Conservation (phyloP, 2,329 filamentous ascomycete species). For the Sordariomycetes sp. region DNA sequence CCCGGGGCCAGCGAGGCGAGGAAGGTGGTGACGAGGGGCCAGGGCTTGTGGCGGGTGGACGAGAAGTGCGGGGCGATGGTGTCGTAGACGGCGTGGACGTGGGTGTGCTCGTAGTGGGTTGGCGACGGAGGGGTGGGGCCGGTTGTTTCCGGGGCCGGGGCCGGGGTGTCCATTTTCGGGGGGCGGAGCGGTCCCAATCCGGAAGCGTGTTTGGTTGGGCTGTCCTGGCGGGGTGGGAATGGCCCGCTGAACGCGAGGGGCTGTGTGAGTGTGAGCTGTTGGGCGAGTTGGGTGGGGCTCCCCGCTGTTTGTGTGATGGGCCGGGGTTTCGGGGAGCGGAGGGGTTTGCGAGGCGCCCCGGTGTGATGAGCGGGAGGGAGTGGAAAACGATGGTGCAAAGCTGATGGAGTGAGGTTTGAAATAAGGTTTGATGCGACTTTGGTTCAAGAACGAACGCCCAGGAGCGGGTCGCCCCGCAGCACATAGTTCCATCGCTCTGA, state of each 20-base stretch:
- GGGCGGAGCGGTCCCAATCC: not conserved
- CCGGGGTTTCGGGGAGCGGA: too few species aligned
- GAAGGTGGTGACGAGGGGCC: slow-evolving; percentile 82
- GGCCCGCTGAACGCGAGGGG: too few species aligned
- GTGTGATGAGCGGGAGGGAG: not conserved
- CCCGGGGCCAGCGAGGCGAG: slow-evolving; percentile 55
- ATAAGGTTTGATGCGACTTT: slow-evolving; percentile 1
- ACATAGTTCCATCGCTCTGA: too few species aligned
- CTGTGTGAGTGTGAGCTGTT: too few species aligned
- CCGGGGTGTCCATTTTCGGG: slow-evolving; percentile 5
- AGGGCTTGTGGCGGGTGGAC: slow-evolving; percentile 70
- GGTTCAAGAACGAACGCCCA: not conserved
- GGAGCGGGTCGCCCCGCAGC: too few species aligned
- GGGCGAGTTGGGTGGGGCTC: too few species aligned
- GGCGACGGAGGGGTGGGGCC: slow-evolving; percentile 14
- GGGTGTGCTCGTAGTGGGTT: slow-evolving; percentile 64
- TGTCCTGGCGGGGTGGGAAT: too few species aligned
- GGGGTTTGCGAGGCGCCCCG: not conserved
- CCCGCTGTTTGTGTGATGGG: too few species aligned
- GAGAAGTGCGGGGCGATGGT: slow-evolving; percentile 79
- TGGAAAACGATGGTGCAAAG: not conserved
- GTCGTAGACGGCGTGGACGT: slow-evolving; percentile 90
- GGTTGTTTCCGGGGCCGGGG: slow-evolving; percentile 8
- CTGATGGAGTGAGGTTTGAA: slow-evolving; percentile 2
- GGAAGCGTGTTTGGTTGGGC: not conserved